Evolutionary conservation across 1,284 basidiomycete species (phyloP), one percentile per base, ranked within the genome.

Genomic region (Phaffia rhodozyma): DNA sequence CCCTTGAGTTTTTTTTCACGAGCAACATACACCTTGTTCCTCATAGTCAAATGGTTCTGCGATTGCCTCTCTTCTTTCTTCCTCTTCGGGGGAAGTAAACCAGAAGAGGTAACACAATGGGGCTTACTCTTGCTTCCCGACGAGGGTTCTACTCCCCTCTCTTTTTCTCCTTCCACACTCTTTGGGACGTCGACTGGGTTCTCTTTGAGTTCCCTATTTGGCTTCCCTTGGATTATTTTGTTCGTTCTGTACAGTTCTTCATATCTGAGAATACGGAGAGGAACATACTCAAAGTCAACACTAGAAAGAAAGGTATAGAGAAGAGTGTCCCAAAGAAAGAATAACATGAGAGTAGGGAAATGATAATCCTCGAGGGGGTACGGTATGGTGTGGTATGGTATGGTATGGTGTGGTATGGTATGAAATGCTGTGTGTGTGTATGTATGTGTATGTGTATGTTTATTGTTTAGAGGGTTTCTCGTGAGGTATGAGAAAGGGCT

Each of bases 21-120:
- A 30, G 55, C 32, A 21, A 34, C 60, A 50, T 27, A 23, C n/a
- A 51, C 23, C 43, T 62, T 65, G 83, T 86, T 88, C 81, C 86
- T 88, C 86, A 86, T 88, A 84, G 83, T 79, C 76, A 62, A 60
- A 87, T 72, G 88, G 86, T 86, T 82, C 88, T 88, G 82, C 86
- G 86, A 84, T 86, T 84, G 84, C 81, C 69, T 78, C 72, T 75
- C 32, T 34, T 80, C 78, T 75, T 81, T 79, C 55, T 63, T 54
- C 49, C 54, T 47, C 62, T 61, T 57, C 61, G 18, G 27, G 32
- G 21, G 32, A 32, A 54, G 21, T 4, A 34, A 34, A 34, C 9
- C 9, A 32, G 55, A n/a, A 61, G 7, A 38, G 59, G 69, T 70
- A 86, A 87, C 86, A 79, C 81, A 87, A 88, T 87, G 86, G 86